Percentiles rank a stretch among this genome's conserved stretches.
Evolutionary conservation across 2,329 filamentous ascomycete species (phyloP).

Genomic region (Magnaporthiopsis poae): DNA sequence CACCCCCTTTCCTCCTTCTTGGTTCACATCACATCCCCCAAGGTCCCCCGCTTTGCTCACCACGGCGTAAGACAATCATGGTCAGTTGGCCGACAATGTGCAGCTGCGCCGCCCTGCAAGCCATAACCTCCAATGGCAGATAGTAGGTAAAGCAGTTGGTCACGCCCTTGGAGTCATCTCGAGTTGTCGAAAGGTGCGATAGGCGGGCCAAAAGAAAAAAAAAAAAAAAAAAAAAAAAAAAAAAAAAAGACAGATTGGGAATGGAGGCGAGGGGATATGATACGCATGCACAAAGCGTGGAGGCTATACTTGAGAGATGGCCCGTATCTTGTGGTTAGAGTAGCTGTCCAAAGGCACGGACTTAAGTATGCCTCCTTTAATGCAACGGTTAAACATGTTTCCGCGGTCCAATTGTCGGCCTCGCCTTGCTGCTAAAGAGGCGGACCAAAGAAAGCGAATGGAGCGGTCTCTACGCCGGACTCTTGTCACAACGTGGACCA

Average conservation of each 20-base stretch:
- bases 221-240: too few relatives aligned
- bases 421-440: background rate
- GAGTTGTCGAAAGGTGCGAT: background rate
- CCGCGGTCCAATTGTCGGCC: too few relatives aligned
- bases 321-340: background rate
- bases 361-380: background rate
- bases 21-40: background rate
- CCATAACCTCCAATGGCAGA: background rate
- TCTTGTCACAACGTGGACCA: background rate
- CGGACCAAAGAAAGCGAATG: background rate
- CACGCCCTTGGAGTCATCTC: background rate
- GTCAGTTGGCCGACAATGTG: background rate
- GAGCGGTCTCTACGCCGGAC: background rate
- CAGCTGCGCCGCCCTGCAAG: background rate
- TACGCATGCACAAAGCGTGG: constrained; percentile 1
- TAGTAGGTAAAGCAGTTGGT: background rate
- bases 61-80: background rate
- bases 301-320: background rate
- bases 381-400: background rate
- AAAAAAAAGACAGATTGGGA: background rate
- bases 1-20: background rate
- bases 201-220: too few relatives aligned
- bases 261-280: background rate
- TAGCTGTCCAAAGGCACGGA: background rate
- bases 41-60: background rate